A percentile compares a stretch with the other conserved stretches of the same genome.
Conservation (phyloP, 345 rosid species). For the Boechera retrofracta region DNA sequence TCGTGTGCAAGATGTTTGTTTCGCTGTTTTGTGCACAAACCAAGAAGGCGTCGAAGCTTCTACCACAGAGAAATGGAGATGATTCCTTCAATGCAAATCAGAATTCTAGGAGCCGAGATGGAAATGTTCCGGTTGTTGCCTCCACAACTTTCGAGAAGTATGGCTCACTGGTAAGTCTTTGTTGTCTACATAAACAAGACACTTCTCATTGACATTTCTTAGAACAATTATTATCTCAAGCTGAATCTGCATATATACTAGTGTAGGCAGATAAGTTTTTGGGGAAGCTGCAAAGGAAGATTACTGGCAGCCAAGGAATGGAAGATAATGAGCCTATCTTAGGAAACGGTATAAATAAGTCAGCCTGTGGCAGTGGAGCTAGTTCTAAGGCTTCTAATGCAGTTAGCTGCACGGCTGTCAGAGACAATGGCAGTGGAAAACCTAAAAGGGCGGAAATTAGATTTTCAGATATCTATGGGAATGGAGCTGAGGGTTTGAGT, state of each 20-base stretch:
- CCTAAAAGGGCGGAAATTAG: constrained; percentile 30
- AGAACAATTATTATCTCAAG: neutral
- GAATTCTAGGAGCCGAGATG: constrained; percentile 46
- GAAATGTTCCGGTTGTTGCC: constrained; percentile 42
- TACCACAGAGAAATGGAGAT: constrained; percentile 52
- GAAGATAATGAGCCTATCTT: constrained; percentile 41
- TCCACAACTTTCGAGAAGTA: constrained; percentile 53
- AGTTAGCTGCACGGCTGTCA: constrained; percentile 29
- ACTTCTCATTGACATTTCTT: neutral
- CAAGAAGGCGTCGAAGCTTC: constrained; percentile 66
- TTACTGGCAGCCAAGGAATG: constrained; percentile 41
- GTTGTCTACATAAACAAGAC: constrained; percentile 12
- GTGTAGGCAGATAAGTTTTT: constrained; percentile 70
- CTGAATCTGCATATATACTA: constrained; percentile 30
- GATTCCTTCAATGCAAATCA: constrained; percentile 38
- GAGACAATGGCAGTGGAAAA: constrained; percentile 36
- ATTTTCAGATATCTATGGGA: constrained; percentile 34
- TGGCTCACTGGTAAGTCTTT: constrained; percentile 56
- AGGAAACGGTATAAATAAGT: constrained; percentile 31
- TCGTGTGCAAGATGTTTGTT: constrained; percentile 23
- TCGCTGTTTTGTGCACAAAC: constrained; percentile 26
- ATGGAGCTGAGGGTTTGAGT: constrained; percentile 34
- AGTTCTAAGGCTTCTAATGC: constrained; percentile 44
- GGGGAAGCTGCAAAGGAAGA: constrained; percentile 62
- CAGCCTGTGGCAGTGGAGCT: constrained; percentile 34